Evolutionary conservation across 306 rosid species (phyloP).

Genomic region (Benincasa hispida): DNA sequence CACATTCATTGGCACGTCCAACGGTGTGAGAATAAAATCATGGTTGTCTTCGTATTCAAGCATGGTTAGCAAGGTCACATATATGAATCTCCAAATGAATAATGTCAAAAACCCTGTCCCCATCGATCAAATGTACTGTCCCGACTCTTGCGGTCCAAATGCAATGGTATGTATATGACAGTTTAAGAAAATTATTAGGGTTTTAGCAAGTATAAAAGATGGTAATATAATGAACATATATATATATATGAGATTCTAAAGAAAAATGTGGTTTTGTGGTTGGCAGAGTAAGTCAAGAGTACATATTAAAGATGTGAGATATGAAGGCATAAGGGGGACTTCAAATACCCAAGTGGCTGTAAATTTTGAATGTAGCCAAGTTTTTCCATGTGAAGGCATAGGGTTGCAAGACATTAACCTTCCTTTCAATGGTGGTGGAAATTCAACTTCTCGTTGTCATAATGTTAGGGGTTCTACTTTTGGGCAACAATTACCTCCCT

Average conservation of each 20-base stretch:
- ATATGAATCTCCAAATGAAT: not conserved
- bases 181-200: not conserved
- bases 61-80: constrained; percentile 5
- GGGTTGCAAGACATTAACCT: constrained; percentile 8
- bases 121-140: constrained; percentile 22
- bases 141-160: not conserved
- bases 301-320: constrained; percentile 15
- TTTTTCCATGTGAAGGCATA: constrained; percentile 9
- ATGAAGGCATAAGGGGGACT: constrained; percentile 15
- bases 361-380: constrained; percentile 11
- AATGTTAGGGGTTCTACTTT: constrained; percentile 9
- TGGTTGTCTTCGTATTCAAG: constrained; percentile 11
- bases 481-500: constrained; percentile 3
- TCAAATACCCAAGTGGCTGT: constrained; percentile 18
- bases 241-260: not conserved
- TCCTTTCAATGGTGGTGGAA: not conserved
- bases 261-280: not conserved
- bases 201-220: not conserved
- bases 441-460: not conserved
- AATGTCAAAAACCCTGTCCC: not conserved
- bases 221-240: not conserved
- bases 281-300: constrained; percentile 12
- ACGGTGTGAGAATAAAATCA: constrained; percentile 26
- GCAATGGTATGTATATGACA: not conserved
- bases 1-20: constrained; percentile 13